A percentile compares a stretch with the other conserved stretches of the same genome.
Evolutionary conservation across 2,329 filamentous ascomycete species (phyloP).

Genomic region (Apiospora koreana): DNA sequence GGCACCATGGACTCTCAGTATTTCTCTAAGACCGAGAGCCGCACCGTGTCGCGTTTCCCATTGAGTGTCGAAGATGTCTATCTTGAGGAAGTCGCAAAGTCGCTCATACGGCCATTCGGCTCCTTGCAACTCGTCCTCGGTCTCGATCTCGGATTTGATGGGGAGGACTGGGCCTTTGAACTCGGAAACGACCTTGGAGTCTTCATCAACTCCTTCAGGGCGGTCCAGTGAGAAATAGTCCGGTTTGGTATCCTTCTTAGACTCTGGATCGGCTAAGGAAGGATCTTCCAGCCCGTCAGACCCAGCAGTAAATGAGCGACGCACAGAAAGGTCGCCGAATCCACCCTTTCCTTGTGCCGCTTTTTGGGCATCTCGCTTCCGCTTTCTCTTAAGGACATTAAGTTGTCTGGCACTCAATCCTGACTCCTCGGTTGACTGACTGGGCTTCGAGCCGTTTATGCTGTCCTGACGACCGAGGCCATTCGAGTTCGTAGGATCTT

Average conservation of each 20-base stretch:
- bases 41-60: conserved; percentile 98
- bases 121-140: conserved; percentile 75
- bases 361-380: conserved; percentile 85
- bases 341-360: conserved; percentile 84
- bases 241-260: conserved; percentile 62
- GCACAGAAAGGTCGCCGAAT: conserved; percentile 80
- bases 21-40: conserved; percentile 89
- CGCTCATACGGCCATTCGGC: conserved; percentile 92
- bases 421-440: conserved; percentile 59
- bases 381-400: conserved; percentile 91
- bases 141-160: conserved; percentile 84
- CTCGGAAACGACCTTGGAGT: conserved; percentile 89
- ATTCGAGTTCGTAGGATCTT: conserved; percentile 39
- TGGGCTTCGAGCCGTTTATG: conserved; percentile 34
- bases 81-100: conserved; percentile 88
- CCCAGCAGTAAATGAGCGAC: conserved; percentile 60
- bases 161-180: conserved; percentile 84
- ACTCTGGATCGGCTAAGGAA: conserved; percentile 50
- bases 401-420: conserved; percentile 89
- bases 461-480: conserved; percentile 39
- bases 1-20: conserved; percentile 85
- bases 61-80: conserved; percentile 88
- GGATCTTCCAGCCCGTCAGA: conserved; percentile 66
- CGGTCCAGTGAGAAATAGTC: conserved; percentile 94
- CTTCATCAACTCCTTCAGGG: conserved; percentile 77